These are phyloP conservation scores for Colletotrichum truncatum DNA, from an alignment of 2,329 filamentous ascomycete species.

Conservation along the genomic window DNA sequence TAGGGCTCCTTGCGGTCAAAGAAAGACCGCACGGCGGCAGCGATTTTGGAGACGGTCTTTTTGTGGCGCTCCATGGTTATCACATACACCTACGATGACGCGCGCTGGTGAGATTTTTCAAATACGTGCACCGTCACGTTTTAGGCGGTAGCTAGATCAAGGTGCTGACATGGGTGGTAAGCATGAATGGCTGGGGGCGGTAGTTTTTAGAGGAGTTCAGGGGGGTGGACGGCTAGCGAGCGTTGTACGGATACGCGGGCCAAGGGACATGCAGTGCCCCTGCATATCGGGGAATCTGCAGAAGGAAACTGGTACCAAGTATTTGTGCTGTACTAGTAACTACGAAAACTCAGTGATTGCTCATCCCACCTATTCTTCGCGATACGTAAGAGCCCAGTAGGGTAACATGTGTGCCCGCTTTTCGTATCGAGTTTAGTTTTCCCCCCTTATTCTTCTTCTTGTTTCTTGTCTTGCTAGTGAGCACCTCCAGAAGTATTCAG, in stretches of 20 bases:
- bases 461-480: no score
- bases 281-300: neutral
- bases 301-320: neutral
- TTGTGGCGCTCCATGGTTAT: conserved; percentile 59
- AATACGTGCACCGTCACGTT: neutral
- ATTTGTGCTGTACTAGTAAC: no score
- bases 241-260: neutral
- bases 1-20: conserved; percentile 65
- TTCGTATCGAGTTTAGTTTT: no score
- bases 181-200: neutral
- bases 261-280: neutral
- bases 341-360: no score
- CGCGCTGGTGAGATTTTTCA: neutral
- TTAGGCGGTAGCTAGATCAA: neutral
- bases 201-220: neutral
- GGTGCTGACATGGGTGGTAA: conserved; percentile 4
- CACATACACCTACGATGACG: neutral
- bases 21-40: conserved; percentile 56
- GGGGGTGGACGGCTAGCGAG: neutral
- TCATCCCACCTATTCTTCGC: no score
- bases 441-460: no score
- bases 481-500: no score
- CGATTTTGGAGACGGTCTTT: conserved; percentile 56
- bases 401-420: no score
- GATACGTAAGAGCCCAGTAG: no score